Evolutionary conservation across 2,329 filamentous ascomycete genomes (phyloP), one percentile per base, ranked within the genome.

Genomic region (Ceratocystis lukuohia): DNA sequence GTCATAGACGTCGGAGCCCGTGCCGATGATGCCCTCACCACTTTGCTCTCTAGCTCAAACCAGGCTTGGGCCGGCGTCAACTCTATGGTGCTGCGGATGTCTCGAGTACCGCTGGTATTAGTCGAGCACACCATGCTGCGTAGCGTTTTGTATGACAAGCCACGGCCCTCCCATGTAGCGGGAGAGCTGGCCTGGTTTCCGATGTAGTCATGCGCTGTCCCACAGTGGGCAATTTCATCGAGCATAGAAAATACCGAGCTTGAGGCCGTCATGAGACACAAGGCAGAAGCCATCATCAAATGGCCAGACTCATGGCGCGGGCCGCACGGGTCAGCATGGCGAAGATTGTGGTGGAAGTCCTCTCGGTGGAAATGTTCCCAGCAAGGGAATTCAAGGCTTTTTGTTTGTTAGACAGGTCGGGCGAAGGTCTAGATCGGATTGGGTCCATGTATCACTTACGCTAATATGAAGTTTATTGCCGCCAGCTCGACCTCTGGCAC

Each of bases 391-490:
- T 67, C 66, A 5, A 67, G 66, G 2, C 66, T 67, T 28, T 56
- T 12, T 33, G 28, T 57, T 45, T 22, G 62, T 61, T 50, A 64
- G 57, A 25, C 30, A 48, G 45, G 62, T 57, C 53, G 37, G 37
- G 37, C 3, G 1, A 41, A 15, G 37, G 10, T 41, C 37, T 15
- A 12, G 8, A 20, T 22, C 17, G 22, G 6, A 28, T 25, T 22
- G 5, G 5, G 5, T 4, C 10, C 25, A 33, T 22, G 28, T 53
- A 12, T 28, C 33, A 68, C 67, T 68, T 48, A 68, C 67, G 67
- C 67, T 37, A 68, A 53, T 12, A 68, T 63, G 50, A 68, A 68
- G 48, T 68, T 68, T 20, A 68, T 66, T 17, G 48, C 67, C 5
- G 44, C 50, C 1, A 66, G 17, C 30, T 68, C 67, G 3, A 61